Evolutionary conservation across 176 grass and related monocot species (phyloP).

Genomic region (Bolboschoenus planiculmis): DNA sequence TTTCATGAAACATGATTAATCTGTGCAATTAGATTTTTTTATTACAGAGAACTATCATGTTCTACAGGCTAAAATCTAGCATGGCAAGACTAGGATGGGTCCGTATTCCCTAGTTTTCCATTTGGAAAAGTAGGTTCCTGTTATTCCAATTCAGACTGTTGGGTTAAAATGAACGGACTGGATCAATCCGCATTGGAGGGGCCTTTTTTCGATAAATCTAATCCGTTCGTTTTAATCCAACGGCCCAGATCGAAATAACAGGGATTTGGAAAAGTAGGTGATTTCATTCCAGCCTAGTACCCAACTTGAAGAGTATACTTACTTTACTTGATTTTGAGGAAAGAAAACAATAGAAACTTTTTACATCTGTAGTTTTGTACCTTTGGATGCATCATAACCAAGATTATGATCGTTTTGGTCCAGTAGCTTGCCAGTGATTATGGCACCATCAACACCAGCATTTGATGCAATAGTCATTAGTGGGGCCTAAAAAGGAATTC

Average conservation of each 20-base stretch:
- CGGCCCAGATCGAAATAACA: too few species aligned
- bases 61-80: not conserved
- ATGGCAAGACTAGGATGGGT: too few species aligned
- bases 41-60: not conserved
- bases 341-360: not conserved
- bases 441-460: slow-evolving; percentile 65
- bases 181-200: too few species aligned
- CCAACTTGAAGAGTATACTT: not conserved
- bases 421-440: slow-evolving; percentile 76
- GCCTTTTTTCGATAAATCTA: too few species aligned
- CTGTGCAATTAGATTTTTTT: not conserved
- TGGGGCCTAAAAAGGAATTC: slow-evolving; percentile 51
- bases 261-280: too few species aligned
- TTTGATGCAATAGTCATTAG: slow-evolving; percentile 68
- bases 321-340: slow-evolving; percentile 6
- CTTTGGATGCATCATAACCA: slow-evolving; percentile 89
- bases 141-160: too few species aligned
- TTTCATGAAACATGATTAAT: not conserved
- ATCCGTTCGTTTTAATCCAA: too few species aligned
- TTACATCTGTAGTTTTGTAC: slow-evolving; percentile 41
- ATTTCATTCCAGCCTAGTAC: not conserved
- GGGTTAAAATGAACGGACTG: too few species aligned
- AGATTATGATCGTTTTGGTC: slow-evolving; percentile 72
- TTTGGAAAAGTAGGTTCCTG: too few species aligned
- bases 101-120: too few species aligned